Percentiles rank a stretch among this genome's conserved stretches.
Conservation (phyloP, 805 yeast genomes). For the Lipomyces oligophaga region DNA sequence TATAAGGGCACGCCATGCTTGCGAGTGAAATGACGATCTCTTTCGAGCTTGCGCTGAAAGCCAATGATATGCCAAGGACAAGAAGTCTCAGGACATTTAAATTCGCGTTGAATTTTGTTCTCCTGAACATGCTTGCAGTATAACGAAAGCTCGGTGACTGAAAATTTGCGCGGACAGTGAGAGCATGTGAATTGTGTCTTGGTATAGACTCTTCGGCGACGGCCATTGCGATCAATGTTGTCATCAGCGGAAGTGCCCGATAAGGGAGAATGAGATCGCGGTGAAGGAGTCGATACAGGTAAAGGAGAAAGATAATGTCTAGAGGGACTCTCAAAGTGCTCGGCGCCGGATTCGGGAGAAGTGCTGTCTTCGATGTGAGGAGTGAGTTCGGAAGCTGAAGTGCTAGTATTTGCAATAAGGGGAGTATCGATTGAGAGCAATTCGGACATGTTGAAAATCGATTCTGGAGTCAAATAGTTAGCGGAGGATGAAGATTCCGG, state of each 20-base stretch:
- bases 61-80: constrained; percentile 34
- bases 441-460: too few species aligned
- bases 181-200: constrained; percentile 21
- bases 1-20: constrained; percentile 34
- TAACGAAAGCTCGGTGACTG: constrained; percentile 8
- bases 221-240: constrained; percentile 20
- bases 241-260: neutral
- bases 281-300: neutral
- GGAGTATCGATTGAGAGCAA: too few species aligned
- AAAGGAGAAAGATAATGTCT: neutral
- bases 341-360: neutral
- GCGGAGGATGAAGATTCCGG: too few species aligned
- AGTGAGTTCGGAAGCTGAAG: too few species aligned
- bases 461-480: too few species aligned
- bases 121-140: constrained; percentile 21
- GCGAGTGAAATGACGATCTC: constrained; percentile 31
- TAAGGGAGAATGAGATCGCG: neutral
- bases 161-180: constrained; percentile 21
- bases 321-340: neutral
- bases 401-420: too few species aligned
- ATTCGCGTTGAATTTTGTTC: constrained; percentile 27
- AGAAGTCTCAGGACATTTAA: constrained; percentile 31
- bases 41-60: constrained; percentile 34
- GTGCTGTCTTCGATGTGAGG: too few species aligned
- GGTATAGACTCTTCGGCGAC: constrained; percentile 19